Percentiles rank a stretch among this genome's conserved stretches.
These are phyloP conservation scores for Reutealis trisperma DNA, from an alignment of 345 rosid species.

Conservation along the genomic window DNA sequence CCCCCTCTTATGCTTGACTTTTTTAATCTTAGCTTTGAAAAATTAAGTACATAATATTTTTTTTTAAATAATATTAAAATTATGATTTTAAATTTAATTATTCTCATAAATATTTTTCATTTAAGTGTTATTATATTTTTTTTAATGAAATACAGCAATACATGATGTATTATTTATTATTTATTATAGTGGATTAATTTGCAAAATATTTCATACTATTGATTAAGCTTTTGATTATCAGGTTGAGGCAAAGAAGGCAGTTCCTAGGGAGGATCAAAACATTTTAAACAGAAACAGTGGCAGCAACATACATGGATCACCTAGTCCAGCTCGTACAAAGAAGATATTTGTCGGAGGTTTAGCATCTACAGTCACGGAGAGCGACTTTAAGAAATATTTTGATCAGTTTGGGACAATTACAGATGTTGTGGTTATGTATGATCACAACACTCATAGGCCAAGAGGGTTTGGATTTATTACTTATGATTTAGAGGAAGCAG, in stretches of 20 bases:
- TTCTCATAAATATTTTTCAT: too few species aligned
- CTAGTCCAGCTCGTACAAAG: constrained; percentile 62
- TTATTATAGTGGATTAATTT: background rate
- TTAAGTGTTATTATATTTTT: too few species aligned
- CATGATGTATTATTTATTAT: background rate
- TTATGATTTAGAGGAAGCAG: constrained; percentile 81
- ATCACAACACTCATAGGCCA: constrained; percentile 89
- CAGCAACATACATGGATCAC: constrained; percentile 58
- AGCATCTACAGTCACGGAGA: constrained; percentile 77
- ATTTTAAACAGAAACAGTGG: constrained; percentile 51
- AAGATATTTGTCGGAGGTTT: constrained; percentile 97
- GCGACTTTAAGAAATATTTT: constrained; percentile 78
- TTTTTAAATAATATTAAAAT: too few species aligned
- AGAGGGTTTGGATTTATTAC: constrained; percentile 94
- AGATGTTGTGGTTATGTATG: constrained; percentile 94
- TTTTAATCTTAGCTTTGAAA: too few species aligned
- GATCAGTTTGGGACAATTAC: constrained; percentile 80
- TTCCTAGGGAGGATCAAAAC: constrained; percentile 83
- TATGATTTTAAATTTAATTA: too few species aligned
- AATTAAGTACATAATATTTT: too few species aligned
- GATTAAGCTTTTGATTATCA: constrained; percentile 33
- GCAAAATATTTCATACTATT: background rate
- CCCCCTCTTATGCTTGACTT: too few species aligned
- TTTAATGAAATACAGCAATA: too few species aligned
- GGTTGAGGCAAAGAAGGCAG: constrained; percentile 99